A percentile compares a stretch with the other conserved stretches of the same genome.
These are phyloP conservation scores for Lasiodiplodia theobromae DNA, from an alignment of 2,329 filamentous ascomycete genomes.

Conservation along the genomic window DNA sequence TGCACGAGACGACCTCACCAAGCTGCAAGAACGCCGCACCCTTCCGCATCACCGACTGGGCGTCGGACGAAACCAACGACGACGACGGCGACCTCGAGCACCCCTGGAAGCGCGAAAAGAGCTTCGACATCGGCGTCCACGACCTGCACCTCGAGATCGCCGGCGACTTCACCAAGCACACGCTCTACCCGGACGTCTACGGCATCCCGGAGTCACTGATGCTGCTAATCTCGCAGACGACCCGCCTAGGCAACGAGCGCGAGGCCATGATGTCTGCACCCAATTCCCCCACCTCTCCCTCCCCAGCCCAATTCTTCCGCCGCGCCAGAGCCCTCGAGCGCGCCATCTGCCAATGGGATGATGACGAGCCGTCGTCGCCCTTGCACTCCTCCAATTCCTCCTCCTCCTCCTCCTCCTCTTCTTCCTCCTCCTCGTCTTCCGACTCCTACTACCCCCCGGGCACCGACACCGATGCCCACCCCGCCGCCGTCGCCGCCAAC, in stretches of 20 bases:
- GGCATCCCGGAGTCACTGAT: constrained; percentile 55
- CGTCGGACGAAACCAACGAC: not conserved
- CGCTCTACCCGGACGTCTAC: constrained; percentile 50
- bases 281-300: not conserved
- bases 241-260: constrained; percentile 48
- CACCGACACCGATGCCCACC: not conserved
- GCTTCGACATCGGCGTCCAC: not conserved
- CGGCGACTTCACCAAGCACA: not conserved
- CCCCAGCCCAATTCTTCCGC: not conserved
- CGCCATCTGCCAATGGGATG: not conserved
- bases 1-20: constrained; percentile 52
- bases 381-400: no score
- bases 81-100: not conserved
- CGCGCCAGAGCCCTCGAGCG: not conserved
- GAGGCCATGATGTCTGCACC: not conserved
- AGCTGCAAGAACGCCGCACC: not conserved
- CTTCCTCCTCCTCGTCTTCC: no score
- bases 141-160: not conserved
- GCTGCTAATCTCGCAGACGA: constrained; percentile 53
- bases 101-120: not conserved
- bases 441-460: no score
- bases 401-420: no score
- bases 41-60: not conserved
- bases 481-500: not conserved
- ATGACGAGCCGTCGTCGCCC: not conserved